Conservation (phyloP, 2,329 filamentous ascomycete species). For the Sclerotinia spermophila region DNA sequence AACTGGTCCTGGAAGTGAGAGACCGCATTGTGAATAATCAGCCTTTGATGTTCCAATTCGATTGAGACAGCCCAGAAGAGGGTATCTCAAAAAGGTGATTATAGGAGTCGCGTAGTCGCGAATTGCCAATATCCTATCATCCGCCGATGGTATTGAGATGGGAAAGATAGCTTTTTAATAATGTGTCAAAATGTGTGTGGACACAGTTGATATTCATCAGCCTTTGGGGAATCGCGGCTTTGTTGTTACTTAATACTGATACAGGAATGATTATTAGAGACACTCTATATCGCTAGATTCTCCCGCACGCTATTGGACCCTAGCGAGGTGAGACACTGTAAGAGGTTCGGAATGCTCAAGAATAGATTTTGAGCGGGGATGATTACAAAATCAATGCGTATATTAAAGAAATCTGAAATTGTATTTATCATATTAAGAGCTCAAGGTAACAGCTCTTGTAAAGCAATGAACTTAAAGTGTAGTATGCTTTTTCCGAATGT, state of each 20-base stretch:
- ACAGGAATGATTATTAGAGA: constrained; percentile 8
- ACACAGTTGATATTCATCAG: constrained; percentile 16
- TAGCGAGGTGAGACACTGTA: not conserved
- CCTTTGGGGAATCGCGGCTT: constrained; percentile 10
- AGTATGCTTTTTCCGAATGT: not conserved
- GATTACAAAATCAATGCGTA: constrained; percentile 13
- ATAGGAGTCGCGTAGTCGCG: constrained; percentile 21
- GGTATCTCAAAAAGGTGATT: constrained; percentile 11
- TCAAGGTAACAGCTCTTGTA: not conserved
- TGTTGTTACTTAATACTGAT: constrained; percentile 16
- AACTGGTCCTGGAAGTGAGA: constrained; percentile 22
- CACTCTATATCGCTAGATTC: not conserved
- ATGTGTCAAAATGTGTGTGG: constrained; percentile 10
- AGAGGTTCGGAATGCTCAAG: not conserved
- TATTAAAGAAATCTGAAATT: constrained; percentile 12
- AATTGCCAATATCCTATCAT: constrained; percentile 13
- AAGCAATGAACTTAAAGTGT: not conserved
- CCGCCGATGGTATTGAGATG: not conserved
- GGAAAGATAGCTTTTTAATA: not conserved
- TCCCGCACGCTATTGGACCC: not conserved
- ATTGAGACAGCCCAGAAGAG: constrained; percentile 17
- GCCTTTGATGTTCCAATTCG: constrained; percentile 14
- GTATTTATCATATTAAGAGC: constrained; percentile 9
- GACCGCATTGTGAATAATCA: constrained; percentile 32
- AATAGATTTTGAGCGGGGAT: constrained; percentile 8